phyloP scores from a whole-genome alignment of 2,329 filamentous ascomycete species.

The Colletotrichum noveboracense region DNA sequence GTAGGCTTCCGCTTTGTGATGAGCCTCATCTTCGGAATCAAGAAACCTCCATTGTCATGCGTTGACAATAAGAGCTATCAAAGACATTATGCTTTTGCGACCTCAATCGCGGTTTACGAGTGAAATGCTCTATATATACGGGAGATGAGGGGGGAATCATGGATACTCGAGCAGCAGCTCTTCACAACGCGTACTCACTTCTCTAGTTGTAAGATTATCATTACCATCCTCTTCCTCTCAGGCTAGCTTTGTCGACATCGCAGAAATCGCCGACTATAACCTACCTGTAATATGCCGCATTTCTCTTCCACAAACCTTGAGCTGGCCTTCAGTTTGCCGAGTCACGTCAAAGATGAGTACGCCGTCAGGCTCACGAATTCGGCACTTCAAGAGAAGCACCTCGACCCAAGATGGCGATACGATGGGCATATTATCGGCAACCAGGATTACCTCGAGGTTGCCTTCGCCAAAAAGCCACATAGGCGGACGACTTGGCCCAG shows the following conservation, averaged over 20 bases:
- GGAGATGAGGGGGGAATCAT: neutral
- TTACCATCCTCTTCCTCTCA: neutral
- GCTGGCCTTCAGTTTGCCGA: neutral
- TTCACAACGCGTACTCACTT: neutral
- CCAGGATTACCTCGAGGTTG: neutral
- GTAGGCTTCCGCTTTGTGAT: neutral
- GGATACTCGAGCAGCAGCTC: neutral
- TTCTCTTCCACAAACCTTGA: neutral
- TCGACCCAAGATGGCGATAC: neutral
- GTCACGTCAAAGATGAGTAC: neutral
- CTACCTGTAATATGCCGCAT: neutral
- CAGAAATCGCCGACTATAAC: neutral
- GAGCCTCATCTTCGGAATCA: neutral
- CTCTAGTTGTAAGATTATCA: neutral
- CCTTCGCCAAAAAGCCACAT: neutral
- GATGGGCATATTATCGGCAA: neutral
- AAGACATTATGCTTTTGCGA: neutral
- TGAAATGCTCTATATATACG: neutral
- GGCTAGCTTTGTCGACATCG: neutral
- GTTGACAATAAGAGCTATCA: neutral
- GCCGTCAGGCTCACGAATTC: constrained; percentile 8
- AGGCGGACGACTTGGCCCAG: neutral
- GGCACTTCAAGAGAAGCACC: constrained; percentile 3
- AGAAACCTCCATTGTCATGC: neutral
- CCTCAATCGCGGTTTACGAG: neutral